These are phyloP conservation scores for Adansonia digitata DNA, from an alignment of 345 rosid genomes.

Conservation along the genomic window DNA sequence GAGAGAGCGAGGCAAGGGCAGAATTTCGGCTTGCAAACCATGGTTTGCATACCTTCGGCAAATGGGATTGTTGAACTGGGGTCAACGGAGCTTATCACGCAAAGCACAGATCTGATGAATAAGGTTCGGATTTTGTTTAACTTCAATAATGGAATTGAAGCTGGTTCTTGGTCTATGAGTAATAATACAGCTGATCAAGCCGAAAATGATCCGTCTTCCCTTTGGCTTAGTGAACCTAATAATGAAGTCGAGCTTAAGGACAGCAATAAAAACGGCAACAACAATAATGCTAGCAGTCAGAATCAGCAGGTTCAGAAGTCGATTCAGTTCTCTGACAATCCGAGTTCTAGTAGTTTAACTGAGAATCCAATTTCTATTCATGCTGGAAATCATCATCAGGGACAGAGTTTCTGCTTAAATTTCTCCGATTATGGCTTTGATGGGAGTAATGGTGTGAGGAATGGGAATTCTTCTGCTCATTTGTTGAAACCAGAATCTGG, in stretches of 20 bases:
- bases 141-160: conserved; percentile 45
- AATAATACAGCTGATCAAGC: conserved; percentile 58
- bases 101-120: conserved; percentile 67
- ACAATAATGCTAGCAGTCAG: conserved; percentile 18
- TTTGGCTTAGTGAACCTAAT: conserved; percentile 72
- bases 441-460: conserved; percentile 29
- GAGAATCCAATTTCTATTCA: conserved; percentile 33
- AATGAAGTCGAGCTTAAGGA: conserved; percentile 43
- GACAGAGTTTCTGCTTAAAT: conserved; percentile 47
- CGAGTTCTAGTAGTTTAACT: conserved; percentile 42
- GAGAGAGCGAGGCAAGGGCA: conserved; percentile 75
- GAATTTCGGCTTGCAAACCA: conserved; percentile 66
- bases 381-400: conserved; percentile 24
- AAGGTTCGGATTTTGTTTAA: conserved; percentile 64
- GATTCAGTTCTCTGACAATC: conserved; percentile 33
- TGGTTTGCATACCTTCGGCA: conserved; percentile 67
- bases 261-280: conserved; percentile 1
- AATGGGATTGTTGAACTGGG: conserved; percentile 92
- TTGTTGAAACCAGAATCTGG: conserved; percentile 66
- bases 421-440: conserved; percentile 57
- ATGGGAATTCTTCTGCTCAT: conserved; percentile 45
- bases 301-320: conserved; percentile 27
- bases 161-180: conserved; percentile 49
- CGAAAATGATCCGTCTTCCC: conserved; percentile 67
- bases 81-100: conserved; percentile 62